phyloP scores from a whole-genome alignment of 768 basidiomycete species.

The Auricularia sp. region DNA sequence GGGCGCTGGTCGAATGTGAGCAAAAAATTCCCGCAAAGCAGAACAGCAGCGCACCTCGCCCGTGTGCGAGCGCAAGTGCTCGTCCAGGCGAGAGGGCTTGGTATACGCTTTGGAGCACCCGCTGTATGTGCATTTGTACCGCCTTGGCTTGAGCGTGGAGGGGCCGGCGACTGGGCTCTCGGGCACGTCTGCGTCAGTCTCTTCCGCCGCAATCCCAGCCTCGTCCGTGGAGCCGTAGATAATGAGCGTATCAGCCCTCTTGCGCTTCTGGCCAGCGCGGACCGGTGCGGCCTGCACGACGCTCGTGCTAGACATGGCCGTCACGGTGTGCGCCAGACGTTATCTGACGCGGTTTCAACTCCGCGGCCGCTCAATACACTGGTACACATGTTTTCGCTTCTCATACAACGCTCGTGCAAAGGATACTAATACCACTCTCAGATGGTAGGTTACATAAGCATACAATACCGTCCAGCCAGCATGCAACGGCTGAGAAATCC shows the following conservation, averaged over 20 bases:
- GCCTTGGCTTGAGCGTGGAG: conserved; percentile 18
- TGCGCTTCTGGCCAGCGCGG: background rate
- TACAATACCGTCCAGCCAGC: background rate
- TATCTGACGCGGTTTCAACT: too few species aligned
- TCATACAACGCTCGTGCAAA: too few species aligned
- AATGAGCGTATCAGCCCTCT: background rate
- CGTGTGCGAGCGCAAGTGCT: conserved; percentile 83
- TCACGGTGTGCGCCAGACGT: too few species aligned
- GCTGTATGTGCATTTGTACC: conserved; percentile 51
- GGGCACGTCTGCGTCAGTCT: background rate
- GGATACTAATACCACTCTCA: too few species aligned
- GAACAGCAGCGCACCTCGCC: conserved; percentile 50
- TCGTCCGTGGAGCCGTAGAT: background rate
- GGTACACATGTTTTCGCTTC: too few species aligned
- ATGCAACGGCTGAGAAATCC: too few species aligned
- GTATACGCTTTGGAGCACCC: conserved; percentile 76
- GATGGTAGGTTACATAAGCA: background rate
- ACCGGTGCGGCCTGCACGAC: background rate
- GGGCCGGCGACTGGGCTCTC: background rate
- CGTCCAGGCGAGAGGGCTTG: conserved; percentile 75
- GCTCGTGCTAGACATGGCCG: background rate
- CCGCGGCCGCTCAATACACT: too few species aligned
- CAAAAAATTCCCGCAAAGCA: background rate
- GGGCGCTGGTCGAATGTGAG: conserved; percentile 50
- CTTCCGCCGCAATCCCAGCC: background rate